Percentiles rank a stretch among this genome's conserved stretches.
phyloP scores from a whole-genome alignment of 345 rosid genomes.

The Melaleuca alternifolia region DNA sequence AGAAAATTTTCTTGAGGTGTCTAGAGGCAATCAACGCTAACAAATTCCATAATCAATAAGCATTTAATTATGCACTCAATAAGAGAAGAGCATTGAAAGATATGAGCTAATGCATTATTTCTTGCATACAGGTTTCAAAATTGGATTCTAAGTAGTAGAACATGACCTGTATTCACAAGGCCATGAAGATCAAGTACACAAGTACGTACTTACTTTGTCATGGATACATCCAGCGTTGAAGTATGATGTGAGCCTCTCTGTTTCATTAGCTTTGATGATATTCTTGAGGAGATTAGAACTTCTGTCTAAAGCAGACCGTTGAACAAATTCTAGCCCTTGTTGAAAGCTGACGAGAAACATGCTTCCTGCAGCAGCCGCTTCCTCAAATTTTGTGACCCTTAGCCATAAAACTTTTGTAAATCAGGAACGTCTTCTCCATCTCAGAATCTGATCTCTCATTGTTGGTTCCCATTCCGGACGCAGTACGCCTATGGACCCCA shows the following conservation, averaged over 20 bases:
- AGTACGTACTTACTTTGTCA: slow-evolving; percentile 53
- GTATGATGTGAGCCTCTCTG: slow-evolving; percentile 48
- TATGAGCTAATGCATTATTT: not conserved
- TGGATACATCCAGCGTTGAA: slow-evolving; percentile 45
- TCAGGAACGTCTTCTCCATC: slow-evolving; percentile 16
- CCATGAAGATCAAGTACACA: slow-evolving; percentile 44
- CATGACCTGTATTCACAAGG: slow-evolving; percentile 45
- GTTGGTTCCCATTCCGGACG: slow-evolving; percentile 11
- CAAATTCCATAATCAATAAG: not conserved
- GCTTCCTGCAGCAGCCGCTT: slow-evolving; percentile 30
- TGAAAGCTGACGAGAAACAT: slow-evolving; percentile 41
- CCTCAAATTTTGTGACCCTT: slow-evolving; percentile 59
- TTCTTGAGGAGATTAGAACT: slow-evolving; percentile 39
- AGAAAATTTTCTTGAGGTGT: not conserved
- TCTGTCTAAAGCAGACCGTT: slow-evolving; percentile 37
- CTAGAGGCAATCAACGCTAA: not conserved
- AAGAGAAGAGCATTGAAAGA: not conserved
- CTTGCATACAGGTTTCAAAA: not conserved
- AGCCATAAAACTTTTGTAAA: slow-evolving; percentile 39
- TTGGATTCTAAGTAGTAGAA: not conserved
- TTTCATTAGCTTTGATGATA: slow-evolving; percentile 49
- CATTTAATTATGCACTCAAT: not conserved
- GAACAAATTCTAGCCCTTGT: slow-evolving; percentile 47
- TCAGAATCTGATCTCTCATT: slow-evolving; percentile 13
- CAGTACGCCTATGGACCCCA: too few relatives aligned